Evolutionary conservation across 306 rosid species (phyloP), one percentile per base, ranked within the genome.

Genomic region (Astragalus glycyphyllos): DNA sequence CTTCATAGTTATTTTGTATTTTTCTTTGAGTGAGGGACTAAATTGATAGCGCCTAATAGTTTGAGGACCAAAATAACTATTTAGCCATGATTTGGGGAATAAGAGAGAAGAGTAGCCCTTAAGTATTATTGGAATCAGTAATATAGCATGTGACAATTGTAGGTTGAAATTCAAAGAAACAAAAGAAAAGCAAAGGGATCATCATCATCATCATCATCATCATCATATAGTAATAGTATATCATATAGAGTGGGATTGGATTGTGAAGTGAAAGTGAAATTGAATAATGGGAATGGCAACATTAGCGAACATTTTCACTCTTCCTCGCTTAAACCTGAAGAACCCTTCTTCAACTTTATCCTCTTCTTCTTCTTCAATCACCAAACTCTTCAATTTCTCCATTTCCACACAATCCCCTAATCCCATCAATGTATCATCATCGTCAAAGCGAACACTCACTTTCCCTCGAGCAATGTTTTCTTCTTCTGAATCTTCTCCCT

Each of bases 381-480:
- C 71, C 71, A 78, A 85, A 59, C 49, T 69, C 65, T 80, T 73
- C 58, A 2, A 68, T 53, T 81, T 77, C 14, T 51, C 74, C 83
- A 32, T 40, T 45, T 29, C 63, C 71, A 55, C 78, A 45, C 6
- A 9, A 56, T 71, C 67, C 38, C 12, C 67, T 29, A 6, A 26
- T 26, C 31, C 47, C 86, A 68, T 34, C 86, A 73, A 65, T 60
- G 81, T 71, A 56, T 79, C 79, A 0, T 65, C 72, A 53, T 80
- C 81, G 0, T 59, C 67, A 14, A 72, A 65, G 64, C 45, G 60
- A 75, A 74, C 80, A 62, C 44, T 63, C 71, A 3, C 81, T 14
- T 74, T 72, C 7, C 81, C 88, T 44, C 85, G 87, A 38, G 89
- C 95, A 77, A 80, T 77, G 85, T 69, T 90, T 61, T 80, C 97